Conservation (phyloP, 768 basidiomycete genomes). For the Suillus subluteus region DNA sequence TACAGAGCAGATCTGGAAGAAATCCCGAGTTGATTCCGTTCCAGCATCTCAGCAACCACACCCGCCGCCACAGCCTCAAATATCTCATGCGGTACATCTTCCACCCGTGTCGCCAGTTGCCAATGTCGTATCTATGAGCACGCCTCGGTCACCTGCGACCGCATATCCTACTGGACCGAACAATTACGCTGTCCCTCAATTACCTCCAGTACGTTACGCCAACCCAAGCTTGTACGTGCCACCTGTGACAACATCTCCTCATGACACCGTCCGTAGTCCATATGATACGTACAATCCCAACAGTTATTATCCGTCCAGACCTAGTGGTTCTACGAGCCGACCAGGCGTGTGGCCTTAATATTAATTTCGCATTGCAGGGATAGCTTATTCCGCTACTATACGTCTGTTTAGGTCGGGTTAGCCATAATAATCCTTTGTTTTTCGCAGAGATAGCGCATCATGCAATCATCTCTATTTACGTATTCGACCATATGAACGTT, state of each 20-base stretch:
- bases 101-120: conserved; percentile 31
- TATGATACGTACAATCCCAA: conserved; percentile 28
- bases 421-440: conserved; percentile 18
- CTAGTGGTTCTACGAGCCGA: conserved; percentile 27
- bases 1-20: conserved; percentile 78
- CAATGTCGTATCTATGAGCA: neutral
- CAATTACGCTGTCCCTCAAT: conserved; percentile 26
- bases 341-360: conserved; percentile 33
- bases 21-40: conserved; percentile 44
- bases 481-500: neutral
- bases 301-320: conserved; percentile 24
- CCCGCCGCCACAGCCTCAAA: conserved; percentile 7
- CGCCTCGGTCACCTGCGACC: conserved; percentile 16
- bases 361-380: conserved; percentile 17
- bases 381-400: conserved; percentile 10
- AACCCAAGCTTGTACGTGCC: conserved; percentile 20
- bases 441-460: neutral
- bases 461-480: conserved; percentile 2
- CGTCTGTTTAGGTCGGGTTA: conserved; percentile 14
- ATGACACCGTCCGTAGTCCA: conserved; percentile 25
- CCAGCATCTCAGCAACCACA: conserved; percentile 15
- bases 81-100: conserved; percentile 17
- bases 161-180: conserved; percentile 18
- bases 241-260: conserved; percentile 14
- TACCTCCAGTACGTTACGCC: conserved; percentile 34